Percentiles rank a stretch among this genome's conserved stretches.
phyloP scores from a whole-genome alignment of 148 eudicot genomes.

The Heliosperma pusillum region DNA sequence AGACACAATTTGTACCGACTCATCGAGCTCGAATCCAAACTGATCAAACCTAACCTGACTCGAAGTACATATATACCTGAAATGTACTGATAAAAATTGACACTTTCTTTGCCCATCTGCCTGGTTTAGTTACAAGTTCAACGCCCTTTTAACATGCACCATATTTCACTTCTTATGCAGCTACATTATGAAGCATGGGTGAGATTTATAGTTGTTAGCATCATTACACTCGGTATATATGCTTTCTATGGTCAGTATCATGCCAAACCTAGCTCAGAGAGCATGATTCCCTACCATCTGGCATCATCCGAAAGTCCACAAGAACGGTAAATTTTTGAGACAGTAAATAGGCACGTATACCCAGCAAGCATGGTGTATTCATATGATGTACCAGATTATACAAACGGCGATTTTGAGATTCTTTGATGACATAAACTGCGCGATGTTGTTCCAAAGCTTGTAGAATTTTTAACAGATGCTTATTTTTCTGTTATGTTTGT shows the following conservation, averaged over 20 bases:
- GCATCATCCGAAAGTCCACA: conserved; percentile 38
- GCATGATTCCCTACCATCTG: conserved; percentile 40
- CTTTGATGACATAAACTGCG: neutral
- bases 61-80: too few relatives aligned
- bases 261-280: conserved; percentile 62
- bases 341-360: neutral
- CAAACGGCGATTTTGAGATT: neutral
- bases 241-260: conserved; percentile 86
- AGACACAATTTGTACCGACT: too few relatives aligned
- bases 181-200: conserved; percentile 88
- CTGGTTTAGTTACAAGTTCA: neutral
- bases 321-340: conserved; percentile 14
- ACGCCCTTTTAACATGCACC: neutral
- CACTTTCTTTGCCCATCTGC: too few relatives aligned
- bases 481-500: neutral
- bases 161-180: conserved; percentile 45
- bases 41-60: too few relatives aligned
- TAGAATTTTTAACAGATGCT: neutral
- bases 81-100: too few relatives aligned
- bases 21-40: too few relatives aligned
- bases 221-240: conserved; percentile 59
- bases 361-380: neutral
- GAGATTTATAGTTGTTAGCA: conserved; percentile 73
- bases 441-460: conserved; percentile 1
- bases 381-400: neutral